phyloP scores from a whole-genome alignment of 2,329 filamentous ascomycete species.

The Aspergillus awamori region DNA sequence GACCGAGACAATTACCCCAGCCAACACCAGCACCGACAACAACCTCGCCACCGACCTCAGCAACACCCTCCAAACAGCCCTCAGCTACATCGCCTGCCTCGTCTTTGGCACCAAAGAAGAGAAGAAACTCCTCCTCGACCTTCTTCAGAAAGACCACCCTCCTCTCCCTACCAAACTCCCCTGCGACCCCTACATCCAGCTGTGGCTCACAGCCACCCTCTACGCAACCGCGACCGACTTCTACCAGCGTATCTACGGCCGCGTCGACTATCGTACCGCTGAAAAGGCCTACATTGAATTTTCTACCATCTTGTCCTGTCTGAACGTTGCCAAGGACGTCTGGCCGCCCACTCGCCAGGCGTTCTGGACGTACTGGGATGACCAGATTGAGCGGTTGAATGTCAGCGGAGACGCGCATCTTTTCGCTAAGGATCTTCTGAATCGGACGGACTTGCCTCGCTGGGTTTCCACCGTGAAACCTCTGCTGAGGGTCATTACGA shows the following conservation, averaged over 20 bases:
- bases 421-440: conserved; percentile 33
- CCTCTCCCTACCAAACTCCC: conserved; percentile 26
- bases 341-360: conserved; percentile 37
- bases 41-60: conserved; percentile 35
- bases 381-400: conserved; percentile 30
- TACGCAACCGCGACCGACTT: conserved; percentile 42
- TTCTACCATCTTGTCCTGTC: conserved; percentile 29
- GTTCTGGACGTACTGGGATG: conserved; percentile 44
- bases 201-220: conserved; percentile 40
- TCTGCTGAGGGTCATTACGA: conserved; percentile 34
- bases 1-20: conserved; percentile 21
- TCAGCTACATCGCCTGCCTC: conserved; percentile 39
- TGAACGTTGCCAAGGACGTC: conserved; percentile 30
- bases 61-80: conserved; percentile 33
- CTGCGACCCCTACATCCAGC: conserved; percentile 27
- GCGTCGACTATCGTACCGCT: conserved; percentile 35
- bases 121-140: conserved; percentile 32
- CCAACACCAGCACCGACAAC: conserved; percentile 14
- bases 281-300: conserved; percentile 38
- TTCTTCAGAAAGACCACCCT: conserved; percentile 27
- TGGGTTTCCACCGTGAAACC: conserved; percentile 37
- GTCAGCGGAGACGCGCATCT: conserved; percentile 34
- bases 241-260: conserved; percentile 41
- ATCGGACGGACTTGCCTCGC: conserved; percentile 30
- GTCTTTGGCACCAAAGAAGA: conserved; percentile 37